Conservation (phyloP, 2,329 filamentous ascomycete genomes). For the Chalaropsis thielavioides region DNA sequence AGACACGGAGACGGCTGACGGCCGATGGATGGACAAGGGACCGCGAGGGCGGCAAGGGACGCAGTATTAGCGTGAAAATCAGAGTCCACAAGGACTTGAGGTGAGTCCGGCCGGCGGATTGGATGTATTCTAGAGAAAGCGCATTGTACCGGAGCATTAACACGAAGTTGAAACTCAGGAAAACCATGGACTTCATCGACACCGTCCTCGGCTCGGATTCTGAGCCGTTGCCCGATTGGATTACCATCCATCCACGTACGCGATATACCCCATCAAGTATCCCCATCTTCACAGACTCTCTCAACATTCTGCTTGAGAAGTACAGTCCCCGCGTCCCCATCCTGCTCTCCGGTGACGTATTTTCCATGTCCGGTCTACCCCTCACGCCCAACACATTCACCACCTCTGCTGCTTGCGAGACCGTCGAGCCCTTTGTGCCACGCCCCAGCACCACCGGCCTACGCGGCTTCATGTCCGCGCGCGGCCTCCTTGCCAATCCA, state of each 20-base stretch:
- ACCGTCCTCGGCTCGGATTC: constrained; percentile 40
- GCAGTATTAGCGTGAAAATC: constrained; percentile 57
- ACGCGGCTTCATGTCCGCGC: constrained; percentile 54
- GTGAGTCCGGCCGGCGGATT: constrained; percentile 22
- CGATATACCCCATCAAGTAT: constrained; percentile 44
- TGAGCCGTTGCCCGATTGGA: constrained; percentile 44
- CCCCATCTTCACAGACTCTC: constrained; percentile 47
- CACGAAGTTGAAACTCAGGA: constrained; percentile 23
- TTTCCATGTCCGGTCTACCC: constrained; percentile 38
- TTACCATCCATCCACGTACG: constrained; percentile 56
- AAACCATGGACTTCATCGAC: constrained; percentile 47
- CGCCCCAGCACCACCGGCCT: constrained; percentile 34
- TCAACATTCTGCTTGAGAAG: constrained; percentile 39
- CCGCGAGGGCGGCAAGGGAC: constrained; percentile 30
- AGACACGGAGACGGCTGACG: constrained; percentile 38
- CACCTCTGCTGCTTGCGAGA: constrained; percentile 20
- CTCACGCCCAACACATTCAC: constrained; percentile 21
- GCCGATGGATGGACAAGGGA: constrained; percentile 39
- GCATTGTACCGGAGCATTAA: not conserved
- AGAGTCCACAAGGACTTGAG: constrained; percentile 50
- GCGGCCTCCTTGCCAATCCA: constrained; percentile 53
- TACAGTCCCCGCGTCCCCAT: constrained; percentile 44
- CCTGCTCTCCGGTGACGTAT: constrained; percentile 55
- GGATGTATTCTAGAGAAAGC: not conserved
- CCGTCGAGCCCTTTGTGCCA: constrained; percentile 21